phyloP scores from a whole-genome alignment of 306 rosid genomes.

The Morella rubra region DNA sequence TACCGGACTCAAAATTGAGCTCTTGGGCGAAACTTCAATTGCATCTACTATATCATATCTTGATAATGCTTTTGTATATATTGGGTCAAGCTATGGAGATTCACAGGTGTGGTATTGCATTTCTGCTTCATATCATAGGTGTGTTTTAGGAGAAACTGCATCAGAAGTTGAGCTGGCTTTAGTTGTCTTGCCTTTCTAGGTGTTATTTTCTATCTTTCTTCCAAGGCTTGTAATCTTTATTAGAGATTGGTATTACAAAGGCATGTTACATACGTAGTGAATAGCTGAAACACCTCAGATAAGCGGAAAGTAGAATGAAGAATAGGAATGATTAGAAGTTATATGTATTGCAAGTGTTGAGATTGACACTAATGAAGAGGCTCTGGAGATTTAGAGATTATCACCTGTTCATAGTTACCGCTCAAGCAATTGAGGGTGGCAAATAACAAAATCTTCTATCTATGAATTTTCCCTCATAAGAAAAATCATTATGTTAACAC shows the following conservation, averaged over 20 bases:
- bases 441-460: background rate
- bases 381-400: background rate
- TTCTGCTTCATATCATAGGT: constrained; percentile 1
- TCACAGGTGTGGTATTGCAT: constrained; percentile 63
- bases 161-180: constrained; percentile 8
- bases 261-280: background rate
- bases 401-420: background rate
- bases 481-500: no score
- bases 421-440: background rate
- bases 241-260: no score
- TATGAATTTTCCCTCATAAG: no score
- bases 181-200: constrained; percentile 2
- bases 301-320: background rate
- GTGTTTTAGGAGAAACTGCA: background rate
- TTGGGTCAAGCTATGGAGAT: constrained; percentile 96
- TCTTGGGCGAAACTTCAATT: constrained; percentile 94
- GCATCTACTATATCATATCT: constrained; percentile 94
- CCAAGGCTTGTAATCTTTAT: background rate
- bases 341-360: background rate
- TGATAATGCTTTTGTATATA: constrained; percentile 84
- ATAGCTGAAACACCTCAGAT: background rate
- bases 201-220: constrained; percentile 18
- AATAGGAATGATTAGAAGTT: background rate
- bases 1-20: constrained; percentile 91
- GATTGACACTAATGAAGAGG: background rate